Percentiles rank a stretch among this genome's conserved stretches.
phyloP scores from a whole-genome alignment of 192 early-diverging fungal species.

The Coemansia sp. region DNA sequence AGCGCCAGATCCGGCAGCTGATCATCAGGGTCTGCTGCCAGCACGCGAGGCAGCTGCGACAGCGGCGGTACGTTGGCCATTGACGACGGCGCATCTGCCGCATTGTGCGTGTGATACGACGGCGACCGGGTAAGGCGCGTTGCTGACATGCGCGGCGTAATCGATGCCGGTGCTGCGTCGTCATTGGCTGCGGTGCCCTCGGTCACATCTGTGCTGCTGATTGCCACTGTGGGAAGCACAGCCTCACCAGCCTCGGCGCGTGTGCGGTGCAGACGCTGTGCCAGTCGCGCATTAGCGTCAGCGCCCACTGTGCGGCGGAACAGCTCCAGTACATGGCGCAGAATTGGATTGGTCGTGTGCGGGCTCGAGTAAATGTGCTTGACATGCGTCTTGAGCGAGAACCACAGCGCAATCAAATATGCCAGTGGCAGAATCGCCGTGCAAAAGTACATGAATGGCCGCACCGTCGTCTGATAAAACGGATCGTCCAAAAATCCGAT shows the following conservation, averaged over 20 bases:
- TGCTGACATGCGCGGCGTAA: conserved; percentile 2
- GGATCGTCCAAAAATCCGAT: conserved; percentile 72
- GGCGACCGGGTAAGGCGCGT: conserved; percentile 13
- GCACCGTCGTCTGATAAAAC: conserved; percentile 75
- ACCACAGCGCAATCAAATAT: conserved; percentile 89
- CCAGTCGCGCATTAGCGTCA: conserved; percentile 11
- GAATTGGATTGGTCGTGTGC: conserved; percentile 44
- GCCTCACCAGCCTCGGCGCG: neutral
- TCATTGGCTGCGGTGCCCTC: neutral
- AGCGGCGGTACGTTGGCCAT: conserved; percentile 50
- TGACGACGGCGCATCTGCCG: conserved; percentile 48
- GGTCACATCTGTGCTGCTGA: conserved; percentile 3
- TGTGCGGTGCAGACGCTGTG: conserved; percentile 24
- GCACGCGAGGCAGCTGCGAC: conserved; percentile 53
- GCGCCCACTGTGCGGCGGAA: conserved; percentile 47
- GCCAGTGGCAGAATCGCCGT: conserved; percentile 71
- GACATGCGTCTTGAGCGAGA: conserved; percentile 90
- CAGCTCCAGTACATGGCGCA: conserved; percentile 62
- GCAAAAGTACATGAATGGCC: conserved; percentile 86
- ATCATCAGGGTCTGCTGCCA: conserved; percentile 50
- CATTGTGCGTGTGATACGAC: conserved; percentile 14
- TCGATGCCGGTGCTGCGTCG: neutral
- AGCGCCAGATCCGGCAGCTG: conserved; percentile 47
- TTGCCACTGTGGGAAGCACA: neutral
- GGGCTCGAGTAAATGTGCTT: conserved; percentile 66